Conservation (phyloP, 768 basidiomycete genomes). For the Rhodotorula toruloides region DNA sequence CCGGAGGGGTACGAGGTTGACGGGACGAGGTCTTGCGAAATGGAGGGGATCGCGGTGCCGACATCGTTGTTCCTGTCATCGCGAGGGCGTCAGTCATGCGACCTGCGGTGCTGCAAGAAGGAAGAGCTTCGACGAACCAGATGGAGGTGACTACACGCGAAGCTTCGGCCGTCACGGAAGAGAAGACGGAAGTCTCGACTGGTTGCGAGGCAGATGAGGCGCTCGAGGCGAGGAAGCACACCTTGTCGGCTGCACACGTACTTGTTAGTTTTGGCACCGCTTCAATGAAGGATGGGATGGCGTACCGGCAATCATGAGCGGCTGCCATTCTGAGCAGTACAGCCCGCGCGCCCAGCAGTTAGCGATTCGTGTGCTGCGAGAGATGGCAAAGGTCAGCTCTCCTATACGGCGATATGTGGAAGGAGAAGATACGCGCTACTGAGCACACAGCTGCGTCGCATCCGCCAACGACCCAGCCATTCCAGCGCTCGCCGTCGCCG, state of each 20-base stretch:
- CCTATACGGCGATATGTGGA: neutral
- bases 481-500: too few relatives aligned
- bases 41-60: constrained; percentile 30
- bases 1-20: constrained; percentile 17
- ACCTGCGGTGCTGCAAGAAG: neutral
- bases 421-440: constrained; percentile 18
- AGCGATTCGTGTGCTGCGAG: constrained; percentile 24
- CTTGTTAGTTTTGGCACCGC: neutral
- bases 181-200: constrained; percentile 1
- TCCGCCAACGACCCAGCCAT: neutral
- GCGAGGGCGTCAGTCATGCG: neutral
- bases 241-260: constrained; percentile 25
- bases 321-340: constrained; percentile 36
- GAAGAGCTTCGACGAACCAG: constrained; percentile 8
- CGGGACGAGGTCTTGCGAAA: constrained; percentile 23
- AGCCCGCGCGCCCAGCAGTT: constrained; percentile 32
- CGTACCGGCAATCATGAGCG: constrained; percentile 19
- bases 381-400: neutral
- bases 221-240: constrained; percentile 22
- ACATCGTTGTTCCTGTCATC: constrained; percentile 32
- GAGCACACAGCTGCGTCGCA: constrained; percentile 15
- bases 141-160: constrained; percentile 32
- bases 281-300: neutral
- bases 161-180: constrained; percentile 17
- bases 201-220: neutral